Evolutionary conservation across 1,139 yeast species (phyloP), one percentile per base, ranked within the genome.

Genomic region (Kluyveromyces sp.): DNA sequence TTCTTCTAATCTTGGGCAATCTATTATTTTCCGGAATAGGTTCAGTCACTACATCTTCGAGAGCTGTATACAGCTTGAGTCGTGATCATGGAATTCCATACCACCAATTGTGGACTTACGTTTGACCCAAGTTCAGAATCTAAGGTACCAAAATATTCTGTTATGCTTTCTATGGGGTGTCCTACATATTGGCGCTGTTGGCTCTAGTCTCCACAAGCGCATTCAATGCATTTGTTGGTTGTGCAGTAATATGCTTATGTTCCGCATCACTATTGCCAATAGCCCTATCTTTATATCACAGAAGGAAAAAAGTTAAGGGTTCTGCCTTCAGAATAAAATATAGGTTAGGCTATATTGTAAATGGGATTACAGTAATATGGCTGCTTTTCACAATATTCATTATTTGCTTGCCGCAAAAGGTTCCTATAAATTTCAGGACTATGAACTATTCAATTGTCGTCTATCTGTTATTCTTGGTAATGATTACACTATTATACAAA

Each of bases 61-160:
- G 96, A 69, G 81, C 87, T 34, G 84, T 90, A 1, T 88, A 81
- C 69, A 88, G 95, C 10, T 81, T 88, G 66, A 87, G 95, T 45
- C 78, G 97, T 65, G 97, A 88, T 63, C 89, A 85, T 41, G 96
- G 94, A 0, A 68, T 88, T 42, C 96, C 96, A 0, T 79, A 74
- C 55, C 77, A 81, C 49, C 70, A 74, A 7, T 62, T 74, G 36
- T 84, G 89, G 84, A 74, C 79, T 4, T 74, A 75, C 54, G 87
- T 86, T 86, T 38, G 81, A 82, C 53, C 70, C 78, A 2, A 62
- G 68, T 2, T 70, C 74, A 7, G 65, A 64, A 25, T 82, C 82
- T 42, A 78, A 75, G 50, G 80, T 84, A 27, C 96, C 95, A 1
- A 79, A 77, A 54, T 80, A 85, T 63, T 87, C 95, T 0, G 71